A percentile compares a stretch with the other conserved stretches of the same genome.
Conservation (phyloP, 192 early-diverging fungal genomes). For the Coemansia sp. region DNA sequence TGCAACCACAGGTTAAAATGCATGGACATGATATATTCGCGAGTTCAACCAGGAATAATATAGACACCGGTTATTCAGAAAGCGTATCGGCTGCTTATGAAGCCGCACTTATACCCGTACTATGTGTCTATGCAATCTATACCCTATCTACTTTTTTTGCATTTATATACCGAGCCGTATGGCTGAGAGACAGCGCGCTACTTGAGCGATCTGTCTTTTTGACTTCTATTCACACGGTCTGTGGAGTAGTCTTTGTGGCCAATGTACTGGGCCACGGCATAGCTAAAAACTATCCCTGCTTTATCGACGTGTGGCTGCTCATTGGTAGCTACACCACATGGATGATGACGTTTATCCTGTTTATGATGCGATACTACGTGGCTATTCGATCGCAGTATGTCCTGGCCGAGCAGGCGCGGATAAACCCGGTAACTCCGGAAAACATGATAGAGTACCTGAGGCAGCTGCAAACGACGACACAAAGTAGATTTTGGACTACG, state of each 20-base stretch:
- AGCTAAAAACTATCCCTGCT: constrained; percentile 28
- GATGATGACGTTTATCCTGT: constrained; percentile 18
- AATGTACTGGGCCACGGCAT: constrained; percentile 17
- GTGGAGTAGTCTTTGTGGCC: constrained; percentile 11
- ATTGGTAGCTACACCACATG: constrained; percentile 19
- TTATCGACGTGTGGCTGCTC: constrained; percentile 30
- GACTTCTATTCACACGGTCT: constrained; percentile 12
- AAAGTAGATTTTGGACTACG: constrained; percentile 1
- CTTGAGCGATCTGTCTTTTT: constrained; percentile 32
- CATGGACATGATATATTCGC: neutral
- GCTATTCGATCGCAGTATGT: constrained; percentile 9
- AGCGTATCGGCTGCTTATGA: constrained; percentile 7
- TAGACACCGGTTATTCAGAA: neutral
- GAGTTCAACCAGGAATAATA: neutral
- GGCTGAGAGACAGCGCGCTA: constrained; percentile 22
- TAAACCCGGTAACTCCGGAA: constrained; percentile 34
- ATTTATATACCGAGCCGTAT: constrained; percentile 29
- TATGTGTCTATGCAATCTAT: constrained; percentile 18
- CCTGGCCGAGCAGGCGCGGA: constrained; percentile 19
- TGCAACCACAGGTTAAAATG: neutral
- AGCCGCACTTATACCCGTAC: constrained; percentile 13
- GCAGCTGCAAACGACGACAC: constrained; percentile 1
- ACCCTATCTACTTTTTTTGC: constrained; percentile 14
- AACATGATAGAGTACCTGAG: constrained; percentile 26
- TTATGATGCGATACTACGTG: constrained; percentile 30